Conservation (phyloP, 2,329 filamentous ascomycete species). For the Calonectria pseudoreteaudii region DNA sequence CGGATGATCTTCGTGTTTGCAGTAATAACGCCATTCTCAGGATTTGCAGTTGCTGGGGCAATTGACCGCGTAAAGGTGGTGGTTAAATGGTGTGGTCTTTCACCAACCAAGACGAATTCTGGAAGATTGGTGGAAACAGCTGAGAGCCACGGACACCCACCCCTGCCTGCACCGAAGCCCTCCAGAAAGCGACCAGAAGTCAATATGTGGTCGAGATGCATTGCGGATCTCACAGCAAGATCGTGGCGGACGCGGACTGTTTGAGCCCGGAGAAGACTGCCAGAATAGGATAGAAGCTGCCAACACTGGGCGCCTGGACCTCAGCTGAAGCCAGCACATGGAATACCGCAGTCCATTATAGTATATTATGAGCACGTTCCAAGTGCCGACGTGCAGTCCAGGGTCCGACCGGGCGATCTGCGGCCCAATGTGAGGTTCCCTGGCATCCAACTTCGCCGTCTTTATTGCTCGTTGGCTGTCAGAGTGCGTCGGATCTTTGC, state of each 20-base stretch:
- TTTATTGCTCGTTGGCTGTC: background rate
- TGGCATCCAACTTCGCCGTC: background rate
- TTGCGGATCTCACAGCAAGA: constrained; percentile 27
- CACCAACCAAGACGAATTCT: constrained; percentile 41
- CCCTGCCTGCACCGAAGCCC: constrained; percentile 42
- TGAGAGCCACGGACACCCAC: constrained; percentile 12
- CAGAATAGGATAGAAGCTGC: constrained; percentile 36
- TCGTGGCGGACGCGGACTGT: constrained; percentile 36
- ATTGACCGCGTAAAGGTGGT: constrained; percentile 2
- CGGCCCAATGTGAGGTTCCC: constrained; percentile 35
- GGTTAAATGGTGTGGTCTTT: constrained; percentile 16
- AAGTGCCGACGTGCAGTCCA: constrained; percentile 38
- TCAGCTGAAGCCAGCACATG: constrained; percentile 26
- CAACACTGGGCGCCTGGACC: constrained; percentile 10
- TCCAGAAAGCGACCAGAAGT: constrained; percentile 37
- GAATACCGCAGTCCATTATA: constrained; percentile 20
- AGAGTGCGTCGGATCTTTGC: constrained; percentile 17
- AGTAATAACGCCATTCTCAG: background rate
- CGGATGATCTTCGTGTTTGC: background rate
- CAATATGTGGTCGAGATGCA: constrained; percentile 10
- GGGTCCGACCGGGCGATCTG: constrained; percentile 33
- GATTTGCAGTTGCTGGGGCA: constrained; percentile 6
- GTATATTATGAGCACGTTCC: constrained; percentile 21
- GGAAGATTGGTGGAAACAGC: constrained; percentile 35
- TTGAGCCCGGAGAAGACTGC: constrained; percentile 37